phyloP scores from a whole-genome alignment of 345 rosid genomes.

The Viola odorata region DNA sequence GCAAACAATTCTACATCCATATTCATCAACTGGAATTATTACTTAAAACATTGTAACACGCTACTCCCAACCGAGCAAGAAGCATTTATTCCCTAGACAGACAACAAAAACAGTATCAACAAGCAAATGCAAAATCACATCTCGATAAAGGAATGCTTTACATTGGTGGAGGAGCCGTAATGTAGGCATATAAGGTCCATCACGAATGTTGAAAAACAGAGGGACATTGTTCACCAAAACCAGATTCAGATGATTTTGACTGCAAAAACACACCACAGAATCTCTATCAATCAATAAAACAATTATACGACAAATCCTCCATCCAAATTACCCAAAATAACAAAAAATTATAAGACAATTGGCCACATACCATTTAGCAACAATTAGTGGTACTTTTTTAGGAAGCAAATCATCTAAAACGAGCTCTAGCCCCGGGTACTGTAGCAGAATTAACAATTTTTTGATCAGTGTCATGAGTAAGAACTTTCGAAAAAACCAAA shows the following conservation, averaged over 20 bases:
- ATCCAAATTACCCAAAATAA: neutral
- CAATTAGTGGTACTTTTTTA: slow-evolving; percentile 82
- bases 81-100: neutral
- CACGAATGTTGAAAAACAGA: slow-evolving; percentile 88
- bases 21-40: too few species aligned
- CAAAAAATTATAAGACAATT: neutral
- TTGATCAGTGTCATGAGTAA: neutral
- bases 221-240: slow-evolving; percentile 91
- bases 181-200: slow-evolving; percentile 99
- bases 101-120: neutral
- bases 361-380: slow-evolving; percentile 70
- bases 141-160: slow-evolving; percentile 20
- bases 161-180: slow-evolving; percentile 94
- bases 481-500: neutral
- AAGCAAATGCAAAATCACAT: neutral
- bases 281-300: neutral
- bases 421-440: slow-evolving; percentile 94
- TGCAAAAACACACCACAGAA: slow-evolving; percentile 25
- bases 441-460: slow-evolving; percentile 28
- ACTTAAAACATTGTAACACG: too few species aligned
- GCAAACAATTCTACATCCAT: too few species aligned
- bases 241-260: slow-evolving; percentile 91
- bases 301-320: neutral
- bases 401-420: slow-evolving; percentile 96
- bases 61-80: neutral